These are phyloP conservation scores for Pseudocercospora crystallina DNA, from an alignment of 2,329 filamentous ascomycete genomes.

Conservation along the genomic window DNA sequence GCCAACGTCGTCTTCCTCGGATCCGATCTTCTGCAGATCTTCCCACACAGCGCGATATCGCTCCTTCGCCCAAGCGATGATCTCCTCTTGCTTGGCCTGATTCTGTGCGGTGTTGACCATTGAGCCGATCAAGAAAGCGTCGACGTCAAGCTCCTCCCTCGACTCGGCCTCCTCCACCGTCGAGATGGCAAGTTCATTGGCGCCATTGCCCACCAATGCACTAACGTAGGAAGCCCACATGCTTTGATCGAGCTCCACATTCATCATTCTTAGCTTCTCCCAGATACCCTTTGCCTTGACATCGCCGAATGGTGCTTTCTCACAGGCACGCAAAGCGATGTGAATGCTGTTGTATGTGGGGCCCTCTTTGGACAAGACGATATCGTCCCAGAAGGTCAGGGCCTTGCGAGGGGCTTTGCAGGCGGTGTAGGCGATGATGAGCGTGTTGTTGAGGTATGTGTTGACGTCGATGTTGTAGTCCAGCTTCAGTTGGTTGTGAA, in stretches of 20 bases:
- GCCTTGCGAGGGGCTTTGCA: constrained; percentile 66
- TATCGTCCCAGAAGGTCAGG: constrained; percentile 79
- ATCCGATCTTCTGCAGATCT: constrained; percentile 58
- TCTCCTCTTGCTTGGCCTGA: constrained; percentile 60
- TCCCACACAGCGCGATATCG: constrained; percentile 70
- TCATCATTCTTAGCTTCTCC: constrained; percentile 69
- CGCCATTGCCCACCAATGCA: constrained; percentile 70
- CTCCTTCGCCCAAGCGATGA: constrained; percentile 71
- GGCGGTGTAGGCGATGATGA: constrained; percentile 82
- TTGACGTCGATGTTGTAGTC: constrained; percentile 76
- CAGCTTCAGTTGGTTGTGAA: constrained; percentile 93
- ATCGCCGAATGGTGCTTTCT: constrained; percentile 55
- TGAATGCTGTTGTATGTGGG: constrained; percentile 79
- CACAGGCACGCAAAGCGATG: constrained; percentile 77
- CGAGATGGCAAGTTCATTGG: constrained; percentile 65
- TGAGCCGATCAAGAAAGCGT: constrained; percentile 72
- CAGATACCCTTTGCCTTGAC: constrained; percentile 60
- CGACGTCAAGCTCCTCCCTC: constrained; percentile 66
- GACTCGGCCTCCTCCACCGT: constrained; percentile 67
- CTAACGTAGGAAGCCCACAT: constrained; percentile 77
- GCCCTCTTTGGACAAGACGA: constrained; percentile 80
- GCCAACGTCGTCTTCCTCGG: constrained; percentile 19
- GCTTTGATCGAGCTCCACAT: constrained; percentile 70
- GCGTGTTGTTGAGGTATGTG: constrained; percentile 74
- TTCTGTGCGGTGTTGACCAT: constrained; percentile 72